phyloP scores from a whole-genome alignment of 371 early-diverging fungal genomes.

The Mucor racemosus region DNA sequence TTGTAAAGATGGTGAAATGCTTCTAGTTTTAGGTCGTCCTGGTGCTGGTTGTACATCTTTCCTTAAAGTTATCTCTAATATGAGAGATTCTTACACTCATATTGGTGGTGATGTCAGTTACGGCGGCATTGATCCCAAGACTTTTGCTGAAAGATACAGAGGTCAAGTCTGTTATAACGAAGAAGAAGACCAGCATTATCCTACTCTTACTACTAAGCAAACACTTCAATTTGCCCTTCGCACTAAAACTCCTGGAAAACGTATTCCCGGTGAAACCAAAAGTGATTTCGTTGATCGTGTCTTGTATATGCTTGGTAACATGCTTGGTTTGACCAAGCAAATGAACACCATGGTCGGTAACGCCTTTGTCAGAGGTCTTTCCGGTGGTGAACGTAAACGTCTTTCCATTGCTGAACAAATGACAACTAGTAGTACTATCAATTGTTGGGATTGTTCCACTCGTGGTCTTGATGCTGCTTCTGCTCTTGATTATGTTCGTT shows the following conservation, averaged over 20 bases:
- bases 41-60: slow-evolving; percentile 77
- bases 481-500: slow-evolving; percentile 78
- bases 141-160: slow-evolving; percentile 57
- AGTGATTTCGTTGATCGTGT: slow-evolving; percentile 50
- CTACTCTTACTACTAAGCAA: slow-evolving; percentile 69
- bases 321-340: slow-evolving; percentile 76
- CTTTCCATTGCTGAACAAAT: slow-evolving; percentile 88
- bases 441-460: slow-evolving; percentile 88
- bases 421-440: slow-evolving; percentile 71
- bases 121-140: slow-evolving; percentile 64
- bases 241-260: slow-evolving; percentile 65
- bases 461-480: slow-evolving; percentile 91
- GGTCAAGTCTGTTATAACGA: slow-evolving; percentile 71
- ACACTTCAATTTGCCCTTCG: slow-evolving; percentile 69
- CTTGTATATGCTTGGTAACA: slow-evolving; percentile 61
- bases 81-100: slow-evolving; percentile 59
- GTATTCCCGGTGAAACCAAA: slow-evolving; percentile 48
- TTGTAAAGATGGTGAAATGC: slow-evolving; percentile 73
- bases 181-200: slow-evolving; percentile 76
- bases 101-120: slow-evolving; percentile 64
- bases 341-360: slow-evolving; percentile 85
- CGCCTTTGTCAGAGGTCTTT: slow-evolving; percentile 79
- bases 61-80: slow-evolving; percentile 68
- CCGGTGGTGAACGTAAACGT: slow-evolving; percentile 91
- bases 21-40: slow-evolving; percentile 74